A percentile compares a stretch with the other conserved stretches of the same genome.
Conservation (phyloP, 75 land plant genomes). For the Picea sitchensis region DNA sequence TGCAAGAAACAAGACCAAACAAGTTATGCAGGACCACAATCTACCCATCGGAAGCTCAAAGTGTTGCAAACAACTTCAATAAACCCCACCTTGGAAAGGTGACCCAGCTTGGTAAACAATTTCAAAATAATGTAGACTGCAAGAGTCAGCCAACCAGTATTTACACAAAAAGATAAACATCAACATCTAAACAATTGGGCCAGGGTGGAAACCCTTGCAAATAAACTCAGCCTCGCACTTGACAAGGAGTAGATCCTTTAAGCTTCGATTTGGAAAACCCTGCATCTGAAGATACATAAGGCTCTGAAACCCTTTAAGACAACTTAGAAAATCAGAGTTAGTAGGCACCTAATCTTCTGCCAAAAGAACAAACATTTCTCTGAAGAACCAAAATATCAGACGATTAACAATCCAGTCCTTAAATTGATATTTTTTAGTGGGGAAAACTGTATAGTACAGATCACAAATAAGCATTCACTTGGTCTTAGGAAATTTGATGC, state of each 20-base stretch:
- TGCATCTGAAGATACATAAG: background rate
- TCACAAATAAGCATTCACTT: no score
- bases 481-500: no score
- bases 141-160: background rate
- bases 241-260: background rate
- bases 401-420: no score
- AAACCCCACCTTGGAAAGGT: no score
- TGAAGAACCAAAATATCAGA: no score
- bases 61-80: background rate
- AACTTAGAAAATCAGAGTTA: no score
- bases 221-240: background rate
- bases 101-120: background rate
- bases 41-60: background rate
- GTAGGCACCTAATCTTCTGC: no score
- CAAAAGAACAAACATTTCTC: no score
- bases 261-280: background rate
- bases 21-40: background rate
- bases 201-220: background rate
- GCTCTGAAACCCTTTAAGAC: no score
- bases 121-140: background rate
- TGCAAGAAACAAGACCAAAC: slow-evolving; percentile 19
- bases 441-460: no score
- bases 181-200: background rate
- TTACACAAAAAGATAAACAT: background rate
- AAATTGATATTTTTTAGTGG: no score